A percentile compares a stretch with the other conserved stretches of the same genome.
Evolutionary conservation across 139 green algal species (phyloP).

Genomic region (Chlamydomonas sp.): DNA sequence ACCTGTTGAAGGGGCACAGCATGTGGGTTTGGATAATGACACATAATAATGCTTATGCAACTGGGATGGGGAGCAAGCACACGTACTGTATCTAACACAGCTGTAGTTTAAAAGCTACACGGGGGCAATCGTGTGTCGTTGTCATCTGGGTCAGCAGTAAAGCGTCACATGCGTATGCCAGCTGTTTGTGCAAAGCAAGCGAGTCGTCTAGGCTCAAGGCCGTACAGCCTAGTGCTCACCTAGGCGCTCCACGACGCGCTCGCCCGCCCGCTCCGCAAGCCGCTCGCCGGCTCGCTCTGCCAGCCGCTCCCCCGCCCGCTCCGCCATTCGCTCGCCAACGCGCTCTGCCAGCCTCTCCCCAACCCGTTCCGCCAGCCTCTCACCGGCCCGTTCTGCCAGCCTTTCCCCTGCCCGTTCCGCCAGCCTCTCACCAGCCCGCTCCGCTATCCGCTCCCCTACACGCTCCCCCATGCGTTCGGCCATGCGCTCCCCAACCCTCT

Average conservation of each 20-base stretch:
- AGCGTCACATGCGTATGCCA: too few species aligned
- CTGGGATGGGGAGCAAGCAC: neutral
- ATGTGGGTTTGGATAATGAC: too few species aligned
- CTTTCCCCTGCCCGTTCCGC: conserved; percentile 18
- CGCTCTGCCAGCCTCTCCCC: conserved; percentile 39
- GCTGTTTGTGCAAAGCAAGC: too few species aligned
- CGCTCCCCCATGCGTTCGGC: conserved; percentile 29
- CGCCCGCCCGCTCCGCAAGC: conserved; percentile 37
- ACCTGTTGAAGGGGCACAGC: neutral
- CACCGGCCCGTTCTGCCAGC: conserved; percentile 35
- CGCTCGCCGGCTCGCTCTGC: conserved; percentile 33
- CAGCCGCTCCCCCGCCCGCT: conserved; percentile 38
- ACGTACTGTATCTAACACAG: too few species aligned
- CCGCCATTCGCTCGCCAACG: conserved; percentile 29
- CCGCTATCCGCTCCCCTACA: conserved; percentile 16
- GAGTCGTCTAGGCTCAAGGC: too few species aligned
- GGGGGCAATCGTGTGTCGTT: too few species aligned
- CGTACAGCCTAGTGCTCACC: neutral
- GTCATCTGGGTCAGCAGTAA: too few species aligned
- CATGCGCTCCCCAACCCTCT: conserved; percentile 38
- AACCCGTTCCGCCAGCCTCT: conserved; percentile 34
- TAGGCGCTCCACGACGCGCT: conserved; percentile 40
- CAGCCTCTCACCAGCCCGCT: conserved; percentile 39
- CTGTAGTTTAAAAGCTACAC: too few species aligned
- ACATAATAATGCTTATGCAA: too few species aligned